Evolutionary conservation across 345 rosid species (phyloP), one percentile per base, ranked within the genome.

Genomic region (Hevea brasiliensis): DNA sequence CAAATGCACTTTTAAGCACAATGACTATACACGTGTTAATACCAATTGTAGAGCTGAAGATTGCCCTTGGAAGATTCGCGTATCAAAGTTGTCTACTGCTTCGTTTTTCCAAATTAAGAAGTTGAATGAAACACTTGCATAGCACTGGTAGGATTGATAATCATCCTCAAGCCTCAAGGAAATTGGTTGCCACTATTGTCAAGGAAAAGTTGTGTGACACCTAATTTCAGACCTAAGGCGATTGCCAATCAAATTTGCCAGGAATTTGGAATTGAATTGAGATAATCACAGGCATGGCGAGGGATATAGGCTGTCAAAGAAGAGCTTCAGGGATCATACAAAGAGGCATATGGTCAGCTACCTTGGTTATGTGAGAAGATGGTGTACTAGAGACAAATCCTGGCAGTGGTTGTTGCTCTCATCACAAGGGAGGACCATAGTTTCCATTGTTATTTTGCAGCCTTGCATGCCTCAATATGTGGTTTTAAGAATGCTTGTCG

Each of bases 251-350:
- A 72, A 21, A 77, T 77, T 42, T 73, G 23, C 18, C 53, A 61
- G 59, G 81, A 77, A 45, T 77, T 77, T 55, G 81, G 81, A 72
- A 77, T 77, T 53, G 81, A 77, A 68, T 23, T 77, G 63, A 48
- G 65, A 51, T 77, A 72, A 42, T 66, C 76, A 26, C 76, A 77
- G 35, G 81, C 71, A 17, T 67, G 76, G 68, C 73, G 81, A 2
- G 71, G 81, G 59, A 72, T 72, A 67, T 76, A 77, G 61, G 61
- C 64, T 60, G 81, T 77, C 10, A 72, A 47, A 26, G 64, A 60
- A 56, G 73, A 77, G 73, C 76, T 77, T 26, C 76, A 72, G 48
- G 81, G 81, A 61, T 77, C 77, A 17, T 72, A 72, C 58, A 77
- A 68, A 62, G 81, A 77, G 61, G 63, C 81, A 26, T 77, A 67